Percentiles rank a stretch among this genome's conserved stretches.
Evolutionary conservation across 768 basidiomycete genomes (phyloP).

Genomic region (Leccinum variicolor): DNA sequence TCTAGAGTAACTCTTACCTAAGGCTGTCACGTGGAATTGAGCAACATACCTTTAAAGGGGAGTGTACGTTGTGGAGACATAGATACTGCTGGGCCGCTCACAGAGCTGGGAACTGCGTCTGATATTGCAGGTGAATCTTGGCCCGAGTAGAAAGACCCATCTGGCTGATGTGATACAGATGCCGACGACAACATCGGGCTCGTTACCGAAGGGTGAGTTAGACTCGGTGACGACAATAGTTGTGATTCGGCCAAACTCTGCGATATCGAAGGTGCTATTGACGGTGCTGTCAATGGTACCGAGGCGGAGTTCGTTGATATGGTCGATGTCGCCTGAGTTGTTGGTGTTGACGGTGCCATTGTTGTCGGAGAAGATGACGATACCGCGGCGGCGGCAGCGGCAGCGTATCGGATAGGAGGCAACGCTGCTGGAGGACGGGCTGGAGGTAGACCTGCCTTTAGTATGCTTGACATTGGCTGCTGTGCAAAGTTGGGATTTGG

Average conservation of each 20-base stretch:
- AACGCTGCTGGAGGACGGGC: conserved; percentile 50
- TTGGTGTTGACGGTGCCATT: conserved; percentile 24
- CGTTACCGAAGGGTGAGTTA: conserved; percentile 81
- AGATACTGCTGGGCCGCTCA: conserved; percentile 47
- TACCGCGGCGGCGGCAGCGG: conserved; percentile 68
- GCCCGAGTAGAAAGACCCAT: conserved; percentile 67
- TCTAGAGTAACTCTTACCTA: conserved; percentile 34
- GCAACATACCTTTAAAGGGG: conserved; percentile 44
- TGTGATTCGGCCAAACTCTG: conserved; percentile 35
- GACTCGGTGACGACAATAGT: conserved; percentile 67
- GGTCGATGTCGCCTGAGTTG: conserved; percentile 39
- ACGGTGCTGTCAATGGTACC: conserved; percentile 38
- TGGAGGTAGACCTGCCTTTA: conserved; percentile 69
- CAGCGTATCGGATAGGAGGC: conserved; percentile 85
- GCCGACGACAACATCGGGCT: conserved; percentile 81
- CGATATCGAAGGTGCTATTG: conserved; percentile 35
- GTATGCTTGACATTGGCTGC: conserved; percentile 71
- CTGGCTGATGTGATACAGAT: conserved; percentile 56
- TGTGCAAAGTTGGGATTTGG: conserved; percentile 79
- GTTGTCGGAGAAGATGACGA: conserved; percentile 23
- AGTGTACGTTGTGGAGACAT: conserved; percentile 57
- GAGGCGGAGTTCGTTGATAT: conserved; percentile 30
- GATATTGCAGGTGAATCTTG: conserved; percentile 73
- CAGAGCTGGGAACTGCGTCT: conserved; percentile 50
- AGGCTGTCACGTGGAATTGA: conserved; percentile 16